Evolutionary conservation across 2,329 filamentous ascomycete species (phyloP).

Genomic region (Arthrobotrys musiformis): DNA sequence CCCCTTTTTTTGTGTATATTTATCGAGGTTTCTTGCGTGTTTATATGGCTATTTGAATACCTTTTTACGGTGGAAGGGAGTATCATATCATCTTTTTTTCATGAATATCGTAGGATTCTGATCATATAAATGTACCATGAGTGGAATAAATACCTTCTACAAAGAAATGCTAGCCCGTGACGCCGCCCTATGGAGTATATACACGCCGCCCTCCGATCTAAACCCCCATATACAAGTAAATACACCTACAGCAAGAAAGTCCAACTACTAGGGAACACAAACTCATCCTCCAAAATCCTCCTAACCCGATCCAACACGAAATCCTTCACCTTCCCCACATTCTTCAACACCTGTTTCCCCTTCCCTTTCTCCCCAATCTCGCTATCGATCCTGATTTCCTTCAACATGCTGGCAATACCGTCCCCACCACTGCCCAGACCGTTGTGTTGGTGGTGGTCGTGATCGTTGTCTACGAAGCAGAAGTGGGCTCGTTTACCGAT

Average conservation of each 20-base stretch:
- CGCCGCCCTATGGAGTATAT: constrained; percentile 11
- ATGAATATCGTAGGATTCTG: neutral
- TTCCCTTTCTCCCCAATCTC: constrained; percentile 94
- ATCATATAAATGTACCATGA: too few relatives aligned
- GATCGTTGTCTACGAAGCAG: constrained; percentile 94
- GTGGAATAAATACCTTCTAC: constrained; percentile 2
- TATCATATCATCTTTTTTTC: neutral
- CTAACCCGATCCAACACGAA: constrained; percentile 97
- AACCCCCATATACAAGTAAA: neutral
- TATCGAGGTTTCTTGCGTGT: constrained; percentile 32
- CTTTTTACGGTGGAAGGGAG: neutral
- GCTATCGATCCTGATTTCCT: constrained; percentile 95
- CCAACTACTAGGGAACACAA: constrained; percentile 98
- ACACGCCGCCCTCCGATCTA: neutral
- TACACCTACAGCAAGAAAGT: constrained; percentile 83
- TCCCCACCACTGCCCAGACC: constrained; percentile 61
- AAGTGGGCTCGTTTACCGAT: constrained; percentile 91
- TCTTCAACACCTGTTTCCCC: constrained; percentile 94
- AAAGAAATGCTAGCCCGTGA: neutral
- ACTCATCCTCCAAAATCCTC: constrained; percentile 97
- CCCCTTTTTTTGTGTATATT: constrained; percentile 39
- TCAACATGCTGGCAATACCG: constrained; percentile 78
- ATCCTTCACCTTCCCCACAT: constrained; percentile 97
- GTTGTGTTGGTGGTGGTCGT: constrained; percentile 66
- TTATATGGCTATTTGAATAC: constrained; percentile 19